Evolutionary conservation across 345 rosid genomes (phyloP).

Genomic region (Streptanthus diversifolius): DNA sequence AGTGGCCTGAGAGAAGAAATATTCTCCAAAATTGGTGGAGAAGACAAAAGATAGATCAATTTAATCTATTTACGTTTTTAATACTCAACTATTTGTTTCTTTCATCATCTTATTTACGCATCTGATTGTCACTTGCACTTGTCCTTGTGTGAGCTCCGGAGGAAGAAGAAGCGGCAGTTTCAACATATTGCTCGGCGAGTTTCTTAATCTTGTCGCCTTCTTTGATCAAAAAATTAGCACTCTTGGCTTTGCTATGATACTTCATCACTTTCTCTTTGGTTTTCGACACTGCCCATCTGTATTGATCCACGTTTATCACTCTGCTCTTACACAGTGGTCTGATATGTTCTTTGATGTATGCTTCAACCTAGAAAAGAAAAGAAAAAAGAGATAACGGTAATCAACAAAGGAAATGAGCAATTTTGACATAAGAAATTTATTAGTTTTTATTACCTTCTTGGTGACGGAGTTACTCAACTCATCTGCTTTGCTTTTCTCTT

Average conservation of each 20-base stretch:
- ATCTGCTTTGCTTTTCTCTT: conserved; percentile 39
- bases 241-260: conserved; percentile 78
- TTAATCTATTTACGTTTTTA: conserved; percentile 19
- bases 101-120: conserved; percentile 24
- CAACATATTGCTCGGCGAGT: conserved; percentile 88
- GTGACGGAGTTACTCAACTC: conserved; percentile 37
- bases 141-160: conserved; percentile 45
- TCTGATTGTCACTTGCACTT: conserved; percentile 23
- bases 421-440: background rate
- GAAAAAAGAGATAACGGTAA: background rate
- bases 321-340: conserved; percentile 93
- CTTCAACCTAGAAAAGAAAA: conserved; percentile 59
- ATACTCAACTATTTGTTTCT: conserved; percentile 13
- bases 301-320: conserved; percentile 73
- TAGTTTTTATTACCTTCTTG: conserved; percentile 54
- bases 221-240: conserved; percentile 82
- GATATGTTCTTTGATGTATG: conserved; percentile 91
- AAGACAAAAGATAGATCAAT: background rate
- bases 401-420: background rate
- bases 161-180: conserved; percentile 46
- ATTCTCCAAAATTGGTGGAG: conserved; percentile 22
- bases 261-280: conserved; percentile 88
- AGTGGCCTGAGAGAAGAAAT: conserved; percentile 6
- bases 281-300: conserved; percentile 88
- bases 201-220: conserved; percentile 98